phyloP scores from a whole-genome alignment of 345 rosid species.

The Citrus glauca region DNA sequence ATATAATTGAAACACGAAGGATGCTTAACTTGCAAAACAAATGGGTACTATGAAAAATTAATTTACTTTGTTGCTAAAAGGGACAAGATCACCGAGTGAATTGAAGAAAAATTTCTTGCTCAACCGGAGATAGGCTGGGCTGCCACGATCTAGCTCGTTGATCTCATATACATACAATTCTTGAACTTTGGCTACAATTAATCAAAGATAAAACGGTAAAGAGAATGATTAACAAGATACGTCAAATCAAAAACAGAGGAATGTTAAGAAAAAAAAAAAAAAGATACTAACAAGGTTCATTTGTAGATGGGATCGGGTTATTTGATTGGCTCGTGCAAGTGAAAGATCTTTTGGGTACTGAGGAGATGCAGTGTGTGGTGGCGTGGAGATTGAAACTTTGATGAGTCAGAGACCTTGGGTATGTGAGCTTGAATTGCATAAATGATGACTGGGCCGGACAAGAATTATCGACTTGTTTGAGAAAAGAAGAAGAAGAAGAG shows the following conservation, averaged over 20 bases:
- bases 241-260: too few species aligned
- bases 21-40: too few species aligned
- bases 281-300: conserved; percentile 27
- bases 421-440: conserved; percentile 6
- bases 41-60: neutral
- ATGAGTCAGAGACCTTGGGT: conserved; percentile 16
- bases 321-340: conserved; percentile 40
- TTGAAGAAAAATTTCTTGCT: conserved; percentile 68
- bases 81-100: conserved; percentile 82
- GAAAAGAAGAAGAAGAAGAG: neutral
- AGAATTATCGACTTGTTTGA: conserved; percentile 1
- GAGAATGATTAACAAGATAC: neutral
- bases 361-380: conserved; percentile 1
- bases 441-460: conserved; percentile 4
- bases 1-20: neutral
- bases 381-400: neutral
- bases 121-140: conserved; percentile 73
- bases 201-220: neutral
- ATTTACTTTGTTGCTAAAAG: conserved; percentile 72
- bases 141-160: conserved; percentile 80
- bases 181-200: conserved; percentile 45
- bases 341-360: conserved; percentile 28
- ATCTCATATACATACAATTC: conserved; percentile 69
- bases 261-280: too few species aligned
- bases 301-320: neutral